phyloP scores from a whole-genome alignment of 1,284 basidiomycete genomes.

The Heterobasidion parviporum region DNA sequence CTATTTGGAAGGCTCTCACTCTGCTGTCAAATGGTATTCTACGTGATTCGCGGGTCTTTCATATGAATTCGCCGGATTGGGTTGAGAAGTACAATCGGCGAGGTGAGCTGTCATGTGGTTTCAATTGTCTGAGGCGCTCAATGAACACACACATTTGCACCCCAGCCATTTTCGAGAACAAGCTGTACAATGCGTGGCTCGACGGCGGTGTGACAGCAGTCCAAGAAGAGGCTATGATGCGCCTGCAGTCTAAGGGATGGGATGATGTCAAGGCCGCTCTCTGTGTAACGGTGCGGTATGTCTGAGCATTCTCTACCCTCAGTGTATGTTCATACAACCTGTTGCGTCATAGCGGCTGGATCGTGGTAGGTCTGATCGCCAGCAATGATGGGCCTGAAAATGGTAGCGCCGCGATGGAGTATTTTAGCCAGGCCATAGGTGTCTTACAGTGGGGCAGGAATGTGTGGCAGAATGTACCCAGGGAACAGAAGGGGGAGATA shows the following conservation, averaged over 20 bases:
- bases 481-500: constrained; percentile 20
- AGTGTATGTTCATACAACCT: not conserved
- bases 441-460: constrained; percentile 31
- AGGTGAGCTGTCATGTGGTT: constrained; percentile 14
- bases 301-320: not conserved
- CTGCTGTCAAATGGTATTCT: constrained; percentile 23
- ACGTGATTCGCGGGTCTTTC: constrained; percentile 26
- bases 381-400: constrained; percentile 16
- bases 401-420: constrained; percentile 10
- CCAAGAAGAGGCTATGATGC: constrained; percentile 23
- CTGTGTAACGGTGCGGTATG: constrained; percentile 30
- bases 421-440: constrained; percentile 20
- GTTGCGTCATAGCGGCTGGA: constrained; percentile 20
- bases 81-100: constrained; percentile 25
- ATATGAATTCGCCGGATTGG: constrained; percentile 17
- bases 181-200: constrained; percentile 22
- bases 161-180: constrained; percentile 23
- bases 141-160: constrained; percentile 14
- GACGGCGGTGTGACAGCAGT: constrained; percentile 20
- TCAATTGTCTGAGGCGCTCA: not conserved
- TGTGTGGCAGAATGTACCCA: constrained; percentile 24
- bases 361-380: constrained; percentile 28
- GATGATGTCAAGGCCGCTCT: constrained; percentile 27
- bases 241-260: constrained; percentile 28
- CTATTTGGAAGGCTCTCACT: constrained; percentile 16